Evolutionary conservation across 345 rosid genomes (phyloP).

Genomic region (Abelmoschus esculentus): DNA sequence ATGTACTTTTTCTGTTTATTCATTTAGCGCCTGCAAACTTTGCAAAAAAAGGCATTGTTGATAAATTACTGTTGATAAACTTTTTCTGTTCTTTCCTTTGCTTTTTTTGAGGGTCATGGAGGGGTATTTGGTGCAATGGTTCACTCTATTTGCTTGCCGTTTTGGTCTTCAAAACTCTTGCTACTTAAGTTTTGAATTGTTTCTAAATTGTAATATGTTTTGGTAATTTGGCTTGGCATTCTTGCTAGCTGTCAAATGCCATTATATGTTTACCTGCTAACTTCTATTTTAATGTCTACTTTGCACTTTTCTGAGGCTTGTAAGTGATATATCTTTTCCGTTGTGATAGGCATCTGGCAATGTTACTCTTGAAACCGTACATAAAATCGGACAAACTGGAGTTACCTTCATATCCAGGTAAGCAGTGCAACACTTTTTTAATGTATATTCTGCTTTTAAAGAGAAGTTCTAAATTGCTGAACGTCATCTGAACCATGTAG

Average conservation of each 20-base stretch:
- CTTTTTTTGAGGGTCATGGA: neutral
- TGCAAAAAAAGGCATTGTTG: neutral
- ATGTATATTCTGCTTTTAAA: neutral
- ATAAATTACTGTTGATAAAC: neutral
- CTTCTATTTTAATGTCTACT: neutral
- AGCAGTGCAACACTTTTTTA: constrained; percentile 4
- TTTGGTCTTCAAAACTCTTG: neutral
- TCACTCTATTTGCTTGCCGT: neutral
- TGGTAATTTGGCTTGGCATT: neutral
- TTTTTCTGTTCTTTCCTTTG: constrained; percentile 3
- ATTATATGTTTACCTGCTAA: neutral
- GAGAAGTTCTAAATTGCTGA: neutral
- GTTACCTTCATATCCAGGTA: constrained; percentile 93
- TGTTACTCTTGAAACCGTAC: constrained; percentile 81
- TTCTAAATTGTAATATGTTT: neutral
- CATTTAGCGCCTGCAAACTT: neutral
- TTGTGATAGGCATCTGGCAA: constrained; percentile 82
- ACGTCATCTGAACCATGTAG: neutral
- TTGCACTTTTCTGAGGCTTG: constrained; percentile 1
- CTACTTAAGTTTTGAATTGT: neutral
- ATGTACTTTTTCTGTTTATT: neutral
- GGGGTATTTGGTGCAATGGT: neutral
- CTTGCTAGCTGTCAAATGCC: neutral
- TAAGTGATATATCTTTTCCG: constrained; percentile 8
- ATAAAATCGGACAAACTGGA: constrained; percentile 89